Base-by-base conservation (phyloP, 192 early-diverging fungal species). In the Globomyces pollinis-pini region DNA sequence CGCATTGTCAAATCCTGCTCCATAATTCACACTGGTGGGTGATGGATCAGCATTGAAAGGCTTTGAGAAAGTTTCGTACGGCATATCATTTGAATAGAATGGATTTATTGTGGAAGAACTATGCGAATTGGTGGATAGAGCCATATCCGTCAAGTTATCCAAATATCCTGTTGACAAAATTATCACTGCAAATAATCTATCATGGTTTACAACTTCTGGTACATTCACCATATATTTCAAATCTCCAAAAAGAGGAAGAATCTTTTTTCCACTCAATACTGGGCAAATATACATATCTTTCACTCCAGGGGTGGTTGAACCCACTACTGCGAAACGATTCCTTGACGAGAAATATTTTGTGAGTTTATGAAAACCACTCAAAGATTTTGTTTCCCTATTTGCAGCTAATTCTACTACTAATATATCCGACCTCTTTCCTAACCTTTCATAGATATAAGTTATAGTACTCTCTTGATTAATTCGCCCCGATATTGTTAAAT, bases 141-240 rank as follows among this genome's bases (percentile, higher is more conserved):
- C n/a, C n/a, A n/a, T n/a, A n/a, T n/a, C n/a, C n/a, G n/a, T n/a
- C n/a, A n/a, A n/a, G n/a, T n/a, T n/a, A n/a, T n/a, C n/a, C n/a
- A n/a, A n/a, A n/a, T n/a, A n/a, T n/a, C n/a, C n/a, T n/a, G n/a
- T n/a, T n/a, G n/a, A n/a, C n/a, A n/a, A n/a, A n/a, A n/a, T n/a
- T n/a, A n/a, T n/a, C n/a, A n/a, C n/a, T n/a, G n/a, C n/a, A n/a
- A n/a, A n/a, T n/a, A n/a, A n/a, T n/a, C n/a, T n/a, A n/a, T n/a
- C n/a, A n/a, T n/a, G n/a, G n/a, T n/a, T n/a, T n/a, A n/a, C n/a
- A n/a, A n/a, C n/a, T n/a, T n/a, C n/a, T n/a, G n/a, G n/a, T n/a
- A n/a, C n/a, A n/a, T n/a, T n/a, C n/a, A n/a, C n/a, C 44, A 20
- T 5, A 47, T 26, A 47, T 47, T 26, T 47, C 44, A 47, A 47